Conservation (phyloP, 169 alveolate species). For the Eimeria acervulina region DNA sequence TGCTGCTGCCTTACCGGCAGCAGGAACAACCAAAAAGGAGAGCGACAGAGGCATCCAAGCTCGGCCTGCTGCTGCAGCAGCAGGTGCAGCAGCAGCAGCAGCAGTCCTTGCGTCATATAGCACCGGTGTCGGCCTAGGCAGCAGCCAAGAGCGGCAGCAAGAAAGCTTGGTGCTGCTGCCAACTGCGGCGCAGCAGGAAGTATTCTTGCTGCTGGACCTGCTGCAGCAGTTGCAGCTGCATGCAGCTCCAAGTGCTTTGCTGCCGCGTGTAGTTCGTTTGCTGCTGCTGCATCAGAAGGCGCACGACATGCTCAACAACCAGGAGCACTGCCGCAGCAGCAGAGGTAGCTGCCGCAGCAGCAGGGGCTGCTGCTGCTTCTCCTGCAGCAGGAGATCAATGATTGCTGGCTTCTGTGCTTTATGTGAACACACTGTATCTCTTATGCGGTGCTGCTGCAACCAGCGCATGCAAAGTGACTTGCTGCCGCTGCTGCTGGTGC, state of each 20-base stretch:
- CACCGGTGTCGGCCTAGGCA: not conserved
- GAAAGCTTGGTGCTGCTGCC: conserved; percentile 19
- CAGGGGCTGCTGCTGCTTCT: not conserved
- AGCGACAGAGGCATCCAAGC: not conserved
- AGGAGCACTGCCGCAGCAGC: conserved; percentile 4
- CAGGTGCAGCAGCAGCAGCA: conserved; percentile 69
- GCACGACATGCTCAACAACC: not conserved
- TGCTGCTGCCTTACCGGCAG: not conserved
- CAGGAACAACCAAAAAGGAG: not conserved
- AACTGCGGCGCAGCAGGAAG: conserved; percentile 43
- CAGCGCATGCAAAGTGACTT: not conserved
- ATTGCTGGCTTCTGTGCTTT: conserved; percentile 2
- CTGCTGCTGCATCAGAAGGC: conserved; percentile 46
- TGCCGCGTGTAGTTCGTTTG: conserved; percentile 24
- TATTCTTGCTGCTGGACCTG: conserved; percentile 11
- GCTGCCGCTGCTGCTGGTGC: conserved; percentile 52
- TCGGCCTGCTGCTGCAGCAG: conserved; percentile 39
- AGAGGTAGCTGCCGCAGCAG: not conserved
- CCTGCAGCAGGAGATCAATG: not conserved
- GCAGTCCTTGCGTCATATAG: conserved; percentile 38
- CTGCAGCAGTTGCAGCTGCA: conserved; percentile 38
- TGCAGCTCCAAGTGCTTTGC: not conserved
- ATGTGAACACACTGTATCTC: conserved; percentile 13
- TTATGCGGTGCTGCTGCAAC: conserved; percentile 11
- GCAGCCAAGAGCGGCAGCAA: conserved; percentile 28